These are phyloP conservation scores for Fusarium sp. DNA, from an alignment of 2,329 filamentous ascomycete species.

Conservation along the genomic window DNA sequence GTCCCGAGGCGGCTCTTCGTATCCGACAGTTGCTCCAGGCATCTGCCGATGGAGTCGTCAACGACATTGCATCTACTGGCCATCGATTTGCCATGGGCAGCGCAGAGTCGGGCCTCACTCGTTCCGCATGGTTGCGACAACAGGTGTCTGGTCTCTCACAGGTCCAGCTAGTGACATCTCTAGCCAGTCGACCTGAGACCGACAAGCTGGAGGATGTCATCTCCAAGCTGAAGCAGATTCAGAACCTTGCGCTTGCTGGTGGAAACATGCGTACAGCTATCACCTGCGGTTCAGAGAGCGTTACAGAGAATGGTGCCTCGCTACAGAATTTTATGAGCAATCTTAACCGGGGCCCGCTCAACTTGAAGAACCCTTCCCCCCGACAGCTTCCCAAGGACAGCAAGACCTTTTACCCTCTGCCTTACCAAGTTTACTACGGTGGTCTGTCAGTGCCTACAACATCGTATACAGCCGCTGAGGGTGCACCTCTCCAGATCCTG, in stretches of 20 bases:
- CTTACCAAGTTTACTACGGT: constrained; percentile 98
- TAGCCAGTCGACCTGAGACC: constrained; percentile 80
- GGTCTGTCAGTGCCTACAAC: constrained; percentile 85
- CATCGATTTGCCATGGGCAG: constrained; percentile 89
- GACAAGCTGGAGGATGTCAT: constrained; percentile 83
- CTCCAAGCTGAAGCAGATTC: constrained; percentile 86
- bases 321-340: constrained; percentile 77
- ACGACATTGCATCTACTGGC: constrained; percentile 90
- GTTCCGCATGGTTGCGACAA: constrained; percentile 80
- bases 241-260: constrained; percentile 80
- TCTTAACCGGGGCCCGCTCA: constrained; percentile 52
- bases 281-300: constrained; percentile 85
- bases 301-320: constrained; percentile 77
- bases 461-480: constrained; percentile 82
- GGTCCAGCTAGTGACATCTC: constrained; percentile 83
- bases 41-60: constrained; percentile 89
- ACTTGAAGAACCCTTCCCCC: constrained; percentile 57
- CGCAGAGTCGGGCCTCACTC: constrained; percentile 84
- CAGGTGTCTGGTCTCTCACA: constrained; percentile 93
- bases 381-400: constrained; percentile 64
- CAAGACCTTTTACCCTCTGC: constrained; percentile 92
- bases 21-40: constrained; percentile 90
- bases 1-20: constrained; percentile 83
- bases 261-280: constrained; percentile 82
- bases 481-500: constrained; percentile 88